Conservation (phyloP, 306 rosid species). For the Quercus wislizeni region DNA sequence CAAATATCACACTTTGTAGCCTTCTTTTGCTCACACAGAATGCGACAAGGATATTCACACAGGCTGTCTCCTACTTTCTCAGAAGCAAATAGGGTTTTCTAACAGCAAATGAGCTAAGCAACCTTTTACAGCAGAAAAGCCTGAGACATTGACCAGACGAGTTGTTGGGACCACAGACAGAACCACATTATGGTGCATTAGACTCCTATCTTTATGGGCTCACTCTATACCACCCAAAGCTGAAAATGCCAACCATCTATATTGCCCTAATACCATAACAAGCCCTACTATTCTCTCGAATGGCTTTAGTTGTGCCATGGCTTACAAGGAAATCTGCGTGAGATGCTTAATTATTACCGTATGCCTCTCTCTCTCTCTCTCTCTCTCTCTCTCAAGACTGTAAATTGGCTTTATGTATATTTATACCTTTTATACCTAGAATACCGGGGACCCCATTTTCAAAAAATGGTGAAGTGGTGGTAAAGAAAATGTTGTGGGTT, state of each 20-base stretch:
- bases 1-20: slow-evolving; percentile 3
- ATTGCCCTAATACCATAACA: neutral
- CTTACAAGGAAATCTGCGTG: neutral
- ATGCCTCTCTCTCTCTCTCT: neutral
- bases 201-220: slow-evolving; percentile 29
- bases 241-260: slow-evolving; percentile 16
- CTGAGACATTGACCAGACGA: neutral
- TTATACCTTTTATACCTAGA: neutral
- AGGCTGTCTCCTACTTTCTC: slow-evolving; percentile 13
- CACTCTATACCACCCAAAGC: slow-evolving; percentile 26
- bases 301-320: slow-evolving; percentile 4
- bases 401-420: neutral
- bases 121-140: slow-evolving; percentile 13
- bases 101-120: slow-evolving; percentile 13
- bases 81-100: slow-evolving; percentile 16
- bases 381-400: neutral
- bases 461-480: too few species aligned
- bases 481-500: too few species aligned
- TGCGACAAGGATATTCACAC: too few species aligned
- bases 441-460: too few species aligned
- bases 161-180: slow-evolving; percentile 41
- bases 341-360: neutral
- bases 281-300: slow-evolving; percentile 32
- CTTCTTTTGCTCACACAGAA: neutral
- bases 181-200: slow-evolving; percentile 21